A percentile compares a stretch with the other conserved stretches of the same genome.
phyloP scores from a whole-genome alignment of 352 stramenopile genomes.

The Halophytophthora batemanensis region DNA sequence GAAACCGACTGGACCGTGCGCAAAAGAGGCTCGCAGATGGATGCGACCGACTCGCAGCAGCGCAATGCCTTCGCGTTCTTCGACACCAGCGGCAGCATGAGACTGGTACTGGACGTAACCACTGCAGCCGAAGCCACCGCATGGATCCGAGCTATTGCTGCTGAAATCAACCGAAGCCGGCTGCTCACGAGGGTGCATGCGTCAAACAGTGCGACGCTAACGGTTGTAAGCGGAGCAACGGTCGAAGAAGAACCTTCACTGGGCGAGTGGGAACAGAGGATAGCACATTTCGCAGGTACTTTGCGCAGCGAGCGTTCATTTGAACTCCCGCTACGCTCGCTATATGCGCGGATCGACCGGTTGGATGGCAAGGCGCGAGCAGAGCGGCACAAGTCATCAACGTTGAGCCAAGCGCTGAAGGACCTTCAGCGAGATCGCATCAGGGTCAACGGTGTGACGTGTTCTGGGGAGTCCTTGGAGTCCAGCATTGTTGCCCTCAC shows the following conservation, averaged over 20 bases:
- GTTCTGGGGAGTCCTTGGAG: constrained; percentile 30
- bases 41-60: constrained; percentile 9
- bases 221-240: neutral
- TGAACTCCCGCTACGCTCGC: constrained; percentile 42
- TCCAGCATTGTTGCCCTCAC: constrained; percentile 22
- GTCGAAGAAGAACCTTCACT: constrained; percentile 1
- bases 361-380: constrained; percentile 28
- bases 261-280: constrained; percentile 15
- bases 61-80: constrained; percentile 72
- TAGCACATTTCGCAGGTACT: constrained; percentile 4
- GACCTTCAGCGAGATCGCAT: constrained; percentile 60
- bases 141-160: constrained; percentile 46
- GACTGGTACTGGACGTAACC: constrained; percentile 50
- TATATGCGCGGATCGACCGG: constrained; percentile 51
- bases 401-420: constrained; percentile 60
- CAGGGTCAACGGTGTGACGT: constrained; percentile 43
- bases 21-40: constrained; percentile 27
- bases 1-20: constrained; percentile 47
- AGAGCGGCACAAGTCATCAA: constrained; percentile 45
- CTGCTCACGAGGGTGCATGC: constrained; percentile 23
- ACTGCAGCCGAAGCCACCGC: constrained; percentile 29
- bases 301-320: constrained; percentile 14
- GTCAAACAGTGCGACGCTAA: constrained; percentile 8
- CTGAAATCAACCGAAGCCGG: constrained; percentile 36
- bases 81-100: constrained; percentile 39